A percentile compares a stretch with the other conserved stretches of the same genome.
phyloP scores from a whole-genome alignment of 345 rosid genomes.

The Hibiscus mutabilis region DNA sequence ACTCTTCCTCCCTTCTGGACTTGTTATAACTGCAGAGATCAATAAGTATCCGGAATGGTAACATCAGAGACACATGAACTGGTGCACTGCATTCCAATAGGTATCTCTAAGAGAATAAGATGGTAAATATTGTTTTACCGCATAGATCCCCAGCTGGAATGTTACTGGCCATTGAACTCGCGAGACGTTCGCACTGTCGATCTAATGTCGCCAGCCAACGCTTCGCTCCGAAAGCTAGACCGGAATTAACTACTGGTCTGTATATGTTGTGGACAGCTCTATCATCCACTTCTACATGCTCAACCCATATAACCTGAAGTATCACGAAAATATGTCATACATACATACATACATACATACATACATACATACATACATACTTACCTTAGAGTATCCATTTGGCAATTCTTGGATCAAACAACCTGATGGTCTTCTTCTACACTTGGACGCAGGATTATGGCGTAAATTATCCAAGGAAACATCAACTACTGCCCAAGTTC shows the following conservation, averaged over 20 bases:
- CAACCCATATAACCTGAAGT: conserved; percentile 76
- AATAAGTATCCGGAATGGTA: not conserved
- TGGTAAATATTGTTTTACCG: conserved; percentile 26
- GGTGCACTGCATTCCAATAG: not conserved
- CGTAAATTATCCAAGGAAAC: conserved; percentile 75
- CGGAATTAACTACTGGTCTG: conserved; percentile 50
- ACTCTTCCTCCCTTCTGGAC: conserved; percentile 85
- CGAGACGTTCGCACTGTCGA: conserved; percentile 85
- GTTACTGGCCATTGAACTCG: conserved; percentile 80
- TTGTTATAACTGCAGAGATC: conserved; percentile 56
- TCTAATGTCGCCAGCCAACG: conserved; percentile 93
- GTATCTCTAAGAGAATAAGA: not conserved
- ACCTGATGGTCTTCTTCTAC: conserved; percentile 89
- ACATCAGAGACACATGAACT: not conserved
- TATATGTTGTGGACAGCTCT: conserved; percentile 62
- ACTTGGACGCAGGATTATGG: conserved; percentile 37
- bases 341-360: not conserved
- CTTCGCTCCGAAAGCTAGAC: conserved; percentile 84
- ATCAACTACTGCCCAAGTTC: conserved; percentile 91
- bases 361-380: not conserved
- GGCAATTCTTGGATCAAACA: conserved; percentile 85
- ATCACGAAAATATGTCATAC: not conserved
- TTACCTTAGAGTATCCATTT: conserved; percentile 91
- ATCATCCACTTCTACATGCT: conserved; percentile 81
- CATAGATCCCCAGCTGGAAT: conserved; percentile 76